These are phyloP conservation scores for Ormosia emarginata DNA, from an alignment of 306 rosid genomes.

Conservation along the genomic window DNA sequence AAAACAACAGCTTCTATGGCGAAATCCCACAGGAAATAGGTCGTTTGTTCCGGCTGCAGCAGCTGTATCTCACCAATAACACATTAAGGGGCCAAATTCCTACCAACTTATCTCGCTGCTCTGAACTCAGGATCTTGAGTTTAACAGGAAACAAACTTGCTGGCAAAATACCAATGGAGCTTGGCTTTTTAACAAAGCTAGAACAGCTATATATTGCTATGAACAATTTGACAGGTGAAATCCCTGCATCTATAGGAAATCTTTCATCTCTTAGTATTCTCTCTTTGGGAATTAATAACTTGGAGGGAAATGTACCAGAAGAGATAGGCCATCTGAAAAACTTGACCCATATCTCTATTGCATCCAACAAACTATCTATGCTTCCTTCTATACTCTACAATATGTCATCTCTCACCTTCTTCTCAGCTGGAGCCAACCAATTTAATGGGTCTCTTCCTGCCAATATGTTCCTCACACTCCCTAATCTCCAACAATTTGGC, in stretches of 20 bases:
- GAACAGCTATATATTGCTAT: background rate
- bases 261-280: constrained; percentile 23
- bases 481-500: constrained; percentile 22
- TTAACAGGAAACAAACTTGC: constrained; percentile 19
- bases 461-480: constrained; percentile 35
- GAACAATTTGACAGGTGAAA: constrained; percentile 35
- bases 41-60: constrained; percentile 26
- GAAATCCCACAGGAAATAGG: constrained; percentile 37
- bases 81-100: constrained; percentile 39
- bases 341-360: background rate
- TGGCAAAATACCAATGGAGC: constrained; percentile 27
- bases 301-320: constrained; percentile 32
- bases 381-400: constrained; percentile 38
- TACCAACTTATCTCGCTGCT: constrained; percentile 30
- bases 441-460: constrained; percentile 34
- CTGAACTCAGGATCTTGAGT: constrained; percentile 6
- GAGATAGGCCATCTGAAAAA: constrained; percentile 19
- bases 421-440: background rate
- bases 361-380: constrained; percentile 10
- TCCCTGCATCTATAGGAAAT: constrained; percentile 39
- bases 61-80: constrained; percentile 24
- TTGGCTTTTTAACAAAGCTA: constrained; percentile 31
- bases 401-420: constrained; percentile 25
- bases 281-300: background rate
- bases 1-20: constrained; percentile 27